Percentiles rank a stretch among this genome's conserved stretches.
phyloP scores from a whole-genome alignment of 768 basidiomycete species.

The Piloderma croceum region DNA sequence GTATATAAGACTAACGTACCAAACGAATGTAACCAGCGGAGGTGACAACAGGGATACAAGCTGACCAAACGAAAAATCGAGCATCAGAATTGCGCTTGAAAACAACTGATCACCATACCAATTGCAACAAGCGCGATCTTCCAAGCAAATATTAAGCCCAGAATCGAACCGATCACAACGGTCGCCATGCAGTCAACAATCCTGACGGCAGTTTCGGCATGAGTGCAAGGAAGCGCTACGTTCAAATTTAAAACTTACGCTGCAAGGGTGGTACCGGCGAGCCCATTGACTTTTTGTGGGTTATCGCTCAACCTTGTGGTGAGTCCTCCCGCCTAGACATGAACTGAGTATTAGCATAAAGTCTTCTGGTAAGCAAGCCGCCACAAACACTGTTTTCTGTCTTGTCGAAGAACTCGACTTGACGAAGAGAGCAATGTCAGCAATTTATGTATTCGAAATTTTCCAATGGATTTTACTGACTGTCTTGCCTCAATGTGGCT shows the following conservation, averaged over 20 bases:
- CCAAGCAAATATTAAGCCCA: slow-evolving; percentile 77
- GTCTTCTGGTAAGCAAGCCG: too few species aligned
- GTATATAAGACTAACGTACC: slow-evolving; percentile 33
- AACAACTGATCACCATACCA: too few species aligned
- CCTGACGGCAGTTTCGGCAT: too few species aligned
- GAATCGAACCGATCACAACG: slow-evolving; percentile 60
- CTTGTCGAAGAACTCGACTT: slow-evolving; percentile 76
- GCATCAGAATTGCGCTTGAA: too few species aligned
- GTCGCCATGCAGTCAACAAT: slow-evolving; percentile 76
- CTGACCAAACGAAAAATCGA: too few species aligned
- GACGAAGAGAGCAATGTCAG: slow-evolving; percentile 27
- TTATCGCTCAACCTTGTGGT: slow-evolving; percentile 45
- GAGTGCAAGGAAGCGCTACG: too few species aligned
- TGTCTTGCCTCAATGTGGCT: slow-evolving; percentile 84
- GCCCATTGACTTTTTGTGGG: slow-evolving; percentile 49
- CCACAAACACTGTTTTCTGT: slow-evolving; percentile 37
- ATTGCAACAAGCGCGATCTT: slow-evolving; percentile 79
- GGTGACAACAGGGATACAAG: slow-evolving; percentile 62
- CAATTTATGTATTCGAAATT: too few species aligned
- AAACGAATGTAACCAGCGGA: slow-evolving; percentile 81
- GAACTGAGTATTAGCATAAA: slow-evolving; percentile 10
- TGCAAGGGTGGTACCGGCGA: slow-evolving; percentile 87
- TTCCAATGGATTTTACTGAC: too few species aligned
- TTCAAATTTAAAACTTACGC: too few species aligned
- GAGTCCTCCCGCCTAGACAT: slow-evolving; percentile 40